phyloP scores from a whole-genome alignment of 169 alveolate species.

The Eimeria sp. region DNA sequence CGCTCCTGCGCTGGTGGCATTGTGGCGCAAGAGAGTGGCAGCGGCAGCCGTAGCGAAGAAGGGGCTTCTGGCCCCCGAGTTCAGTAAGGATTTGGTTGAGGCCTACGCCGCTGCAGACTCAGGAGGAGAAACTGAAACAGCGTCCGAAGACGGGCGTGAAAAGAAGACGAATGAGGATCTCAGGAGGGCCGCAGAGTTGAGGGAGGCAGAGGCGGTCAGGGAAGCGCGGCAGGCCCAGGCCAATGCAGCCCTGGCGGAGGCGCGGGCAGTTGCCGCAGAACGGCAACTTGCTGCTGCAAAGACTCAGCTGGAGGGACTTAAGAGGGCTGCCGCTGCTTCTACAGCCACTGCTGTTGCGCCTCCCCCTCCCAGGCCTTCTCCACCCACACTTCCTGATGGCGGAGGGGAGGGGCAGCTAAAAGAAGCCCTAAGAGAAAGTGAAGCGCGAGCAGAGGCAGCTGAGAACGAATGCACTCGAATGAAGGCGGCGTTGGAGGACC shows the following conservation, averaged over 20 bases:
- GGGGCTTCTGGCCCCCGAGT: conserved; percentile 20
- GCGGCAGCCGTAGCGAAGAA: conserved; percentile 5
- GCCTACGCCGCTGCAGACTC: conserved; percentile 59
- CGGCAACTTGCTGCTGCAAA: neutral
- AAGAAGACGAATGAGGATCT: neutral
- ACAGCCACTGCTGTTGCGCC: neutral
- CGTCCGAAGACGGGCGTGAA: conserved; percentile 42
- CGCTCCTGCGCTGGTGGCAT: conserved; percentile 65
- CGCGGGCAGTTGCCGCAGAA: conserved; percentile 42
- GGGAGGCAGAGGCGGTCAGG: conserved; percentile 58
- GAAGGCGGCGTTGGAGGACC: neutral
- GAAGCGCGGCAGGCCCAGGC: conserved; percentile 66
- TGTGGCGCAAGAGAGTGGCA: conserved; percentile 69
- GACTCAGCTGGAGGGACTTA: conserved; percentile 13
- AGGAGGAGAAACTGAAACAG: conserved; percentile 32
- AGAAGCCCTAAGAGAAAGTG: conserved; percentile 21
- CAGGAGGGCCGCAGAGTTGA: conserved; percentile 22
- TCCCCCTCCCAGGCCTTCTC: neutral
- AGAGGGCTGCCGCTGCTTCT: neutral
- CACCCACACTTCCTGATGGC: neutral
- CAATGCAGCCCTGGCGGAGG: conserved; percentile 41
- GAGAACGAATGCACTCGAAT: conserved; percentile 22
- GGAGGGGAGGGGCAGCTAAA: conserved; percentile 3
- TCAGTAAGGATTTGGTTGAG: conserved; percentile 16
- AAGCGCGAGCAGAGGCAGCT: conserved; percentile 28